A percentile compares a stretch with the other conserved stretches of the same genome.
Evolutionary conservation across 495 filamentous ascomycete species (phyloP).

Genomic region (Penicillium subrubescens): DNA sequence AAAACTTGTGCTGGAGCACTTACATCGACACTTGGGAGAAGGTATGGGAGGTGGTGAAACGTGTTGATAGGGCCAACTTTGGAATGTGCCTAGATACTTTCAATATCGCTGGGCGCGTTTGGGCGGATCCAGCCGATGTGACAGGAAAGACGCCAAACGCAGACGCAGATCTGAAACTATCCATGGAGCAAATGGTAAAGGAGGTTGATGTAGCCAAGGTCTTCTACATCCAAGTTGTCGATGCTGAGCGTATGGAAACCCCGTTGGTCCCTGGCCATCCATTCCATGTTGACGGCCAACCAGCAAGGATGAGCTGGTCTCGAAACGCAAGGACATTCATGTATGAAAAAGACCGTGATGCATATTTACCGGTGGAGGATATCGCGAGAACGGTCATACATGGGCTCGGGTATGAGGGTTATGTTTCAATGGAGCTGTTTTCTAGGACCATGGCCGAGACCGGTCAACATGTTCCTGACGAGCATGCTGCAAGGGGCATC

Average conservation of each 20-base stretch:
- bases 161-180: conserved; percentile 56
- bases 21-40: conserved; percentile 65
- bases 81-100: conserved; percentile 76
- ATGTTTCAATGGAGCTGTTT: conserved; percentile 73
- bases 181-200: conserved; percentile 54
- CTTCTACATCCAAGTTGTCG: conserved; percentile 73
- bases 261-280: conserved; percentile 61
- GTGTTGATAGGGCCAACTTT: conserved; percentile 68
- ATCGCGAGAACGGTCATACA: conserved; percentile 54
- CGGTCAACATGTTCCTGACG: conserved; percentile 52
- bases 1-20: conserved; percentile 69
- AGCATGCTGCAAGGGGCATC: conserved; percentile 62
- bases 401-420: conserved; percentile 64
- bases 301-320: conserved; percentile 72
- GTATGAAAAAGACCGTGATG: conserved; percentile 64
- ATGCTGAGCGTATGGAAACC: conserved; percentile 60
- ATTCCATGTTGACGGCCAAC: conserved; percentile 63
- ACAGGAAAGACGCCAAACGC: conserved; percentile 57
- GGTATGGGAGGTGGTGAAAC: conserved; percentile 62
- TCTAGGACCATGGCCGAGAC: conserved; percentile 56
- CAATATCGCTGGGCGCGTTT: conserved; percentile 72
- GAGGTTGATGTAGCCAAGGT: conserved; percentile 63
- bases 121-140: conserved; percentile 60
- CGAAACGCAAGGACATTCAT: conserved; percentile 73
- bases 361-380: conserved; percentile 58